Conservation (phyloP, 1,139 yeast genomes). For the Candida buenavistaensis region DNA sequence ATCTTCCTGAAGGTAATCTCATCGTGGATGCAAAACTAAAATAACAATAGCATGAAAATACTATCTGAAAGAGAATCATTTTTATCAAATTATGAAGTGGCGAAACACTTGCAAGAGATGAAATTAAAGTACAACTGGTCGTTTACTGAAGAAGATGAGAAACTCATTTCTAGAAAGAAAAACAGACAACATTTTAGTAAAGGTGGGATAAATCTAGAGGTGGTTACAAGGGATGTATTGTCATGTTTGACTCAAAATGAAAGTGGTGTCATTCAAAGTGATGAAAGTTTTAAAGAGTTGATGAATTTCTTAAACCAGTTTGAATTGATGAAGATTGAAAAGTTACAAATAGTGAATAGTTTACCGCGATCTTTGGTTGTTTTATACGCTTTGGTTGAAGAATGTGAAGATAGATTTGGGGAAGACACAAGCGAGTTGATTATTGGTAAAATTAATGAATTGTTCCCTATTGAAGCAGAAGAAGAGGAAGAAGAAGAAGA, state of each 20-base stretch:
- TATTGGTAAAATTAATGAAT: conserved; percentile 46
- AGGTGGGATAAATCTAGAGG: conserved; percentile 56
- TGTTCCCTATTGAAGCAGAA: conserved; percentile 47
- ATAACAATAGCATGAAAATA: conserved; percentile 32
- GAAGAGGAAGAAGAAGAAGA: conserved; percentile 28
- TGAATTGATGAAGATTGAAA: conserved; percentile 77
- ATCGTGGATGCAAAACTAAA: background rate
- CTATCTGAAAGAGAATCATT: conserved; percentile 57
- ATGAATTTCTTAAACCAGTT: conserved; percentile 53
- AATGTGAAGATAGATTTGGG: conserved; percentile 79
- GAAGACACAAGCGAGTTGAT: conserved; percentile 62
- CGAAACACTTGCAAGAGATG: conserved; percentile 54
- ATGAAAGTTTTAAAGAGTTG: conserved; percentile 52
- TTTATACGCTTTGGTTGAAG: conserved; percentile 80
- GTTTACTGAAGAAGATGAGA: conserved; percentile 39
- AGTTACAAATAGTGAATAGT: conserved; percentile 77
- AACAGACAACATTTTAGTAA: conserved; percentile 45
- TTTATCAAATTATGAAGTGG: conserved; percentile 73
- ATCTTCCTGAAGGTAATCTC: background rate
- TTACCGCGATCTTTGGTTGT: conserved; percentile 80
- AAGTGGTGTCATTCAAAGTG: conserved; percentile 39
- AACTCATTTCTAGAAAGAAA: conserved; percentile 27
- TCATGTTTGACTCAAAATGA: conserved; percentile 51
- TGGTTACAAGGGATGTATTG: conserved; percentile 63
- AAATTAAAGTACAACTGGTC: conserved; percentile 50